A percentile compares a stretch with the other conserved stretches of the same genome.
Evolutionary conservation across 257 asterid genomes (phyloP).

Genomic region (Solanum pinnatisectum): DNA sequence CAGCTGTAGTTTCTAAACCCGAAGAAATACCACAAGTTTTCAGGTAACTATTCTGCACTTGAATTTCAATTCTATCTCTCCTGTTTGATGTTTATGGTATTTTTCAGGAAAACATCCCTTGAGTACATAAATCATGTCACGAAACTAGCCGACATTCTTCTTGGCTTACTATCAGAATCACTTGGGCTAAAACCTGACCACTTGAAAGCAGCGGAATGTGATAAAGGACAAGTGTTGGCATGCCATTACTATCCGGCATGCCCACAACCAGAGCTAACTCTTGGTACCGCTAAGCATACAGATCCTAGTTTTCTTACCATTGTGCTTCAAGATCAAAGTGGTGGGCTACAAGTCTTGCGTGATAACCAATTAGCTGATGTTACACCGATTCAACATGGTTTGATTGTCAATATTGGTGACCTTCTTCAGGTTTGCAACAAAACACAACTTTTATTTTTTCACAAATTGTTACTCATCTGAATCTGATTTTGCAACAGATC

Average conservation of each 20-base stretch:
- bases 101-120: slow-evolving; percentile 29
- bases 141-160: slow-evolving; percentile 28
- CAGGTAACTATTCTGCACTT: slow-evolving; percentile 15
- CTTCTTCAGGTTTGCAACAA: slow-evolving; percentile 48
- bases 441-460: not conserved
- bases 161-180: slow-evolving; percentile 50
- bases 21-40: slow-evolving; percentile 45
- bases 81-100: not conserved
- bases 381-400: slow-evolving; percentile 33
- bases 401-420: slow-evolving; percentile 61
- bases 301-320: slow-evolving; percentile 52
- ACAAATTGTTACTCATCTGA: not conserved
- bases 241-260: slow-evolving; percentile 65
- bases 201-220: slow-evolving; percentile 33
- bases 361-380: slow-evolving; percentile 37
- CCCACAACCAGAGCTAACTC: slow-evolving; percentile 57
- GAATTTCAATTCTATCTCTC: not conserved
- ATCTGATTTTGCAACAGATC: slow-evolving; percentile 14
- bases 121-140: slow-evolving; percentile 28
- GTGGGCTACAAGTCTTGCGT: slow-evolving; percentile 60
- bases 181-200: slow-evolving; percentile 38
- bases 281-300: slow-evolving; percentile 55
- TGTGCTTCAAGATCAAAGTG: slow-evolving; percentile 53
- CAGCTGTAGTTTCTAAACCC: slow-evolving; percentile 13
- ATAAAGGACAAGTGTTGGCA: slow-evolving; percentile 14